Evolutionary conservation across 2,329 filamentous ascomycete species (phyloP), one percentile per base, ranked within the genome.

Genomic region (Alternaria longipes): DNA sequence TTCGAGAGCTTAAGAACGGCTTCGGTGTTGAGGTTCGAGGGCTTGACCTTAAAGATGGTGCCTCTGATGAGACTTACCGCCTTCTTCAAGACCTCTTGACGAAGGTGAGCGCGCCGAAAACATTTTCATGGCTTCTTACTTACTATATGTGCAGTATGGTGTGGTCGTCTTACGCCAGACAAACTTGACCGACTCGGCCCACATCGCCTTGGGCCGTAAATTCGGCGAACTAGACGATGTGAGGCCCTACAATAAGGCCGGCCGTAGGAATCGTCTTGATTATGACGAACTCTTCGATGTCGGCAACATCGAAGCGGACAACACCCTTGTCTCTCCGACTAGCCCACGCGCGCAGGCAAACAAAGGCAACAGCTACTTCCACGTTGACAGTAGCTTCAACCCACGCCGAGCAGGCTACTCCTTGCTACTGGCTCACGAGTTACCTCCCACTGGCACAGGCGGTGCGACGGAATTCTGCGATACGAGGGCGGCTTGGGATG

Each of bases 231-330:
- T 88, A 0, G 86, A 62, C 28, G 47, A 62, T 26, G 42, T 58
- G 7, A 36, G 34, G 14, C 54, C 49, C 2, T 87, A 84, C 73
- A 74, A 83, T 8, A 75, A 74, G 1, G 77, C 75, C 0, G 84
- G 82, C 16, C 81, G 83, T 44, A 80, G 81, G 66, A 79, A 82
- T 59, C 82, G 85, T 20, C 82, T 85, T 62, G 67, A 74, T 2
- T 80, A 83, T 61, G 76, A 81, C 42, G 83, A 87, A 70, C 80
- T 89, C 1, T 88, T 88, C 70, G 86, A 89, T 64, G 85, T 85
- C 0, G 80, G 84, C 53, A 89, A 89, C 70, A 75, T 87, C 12
- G 81, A 85, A 50, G 78, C 79, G 2, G 80, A 85, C 42, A 82
- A 82, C 45, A 73, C 74, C 1, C 66, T 84, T 2, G 76, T 84